Evolutionary conservation across 768 basidiomycete genomes (phyloP).

Genomic region (Pleurotus ostreatus): DNA sequence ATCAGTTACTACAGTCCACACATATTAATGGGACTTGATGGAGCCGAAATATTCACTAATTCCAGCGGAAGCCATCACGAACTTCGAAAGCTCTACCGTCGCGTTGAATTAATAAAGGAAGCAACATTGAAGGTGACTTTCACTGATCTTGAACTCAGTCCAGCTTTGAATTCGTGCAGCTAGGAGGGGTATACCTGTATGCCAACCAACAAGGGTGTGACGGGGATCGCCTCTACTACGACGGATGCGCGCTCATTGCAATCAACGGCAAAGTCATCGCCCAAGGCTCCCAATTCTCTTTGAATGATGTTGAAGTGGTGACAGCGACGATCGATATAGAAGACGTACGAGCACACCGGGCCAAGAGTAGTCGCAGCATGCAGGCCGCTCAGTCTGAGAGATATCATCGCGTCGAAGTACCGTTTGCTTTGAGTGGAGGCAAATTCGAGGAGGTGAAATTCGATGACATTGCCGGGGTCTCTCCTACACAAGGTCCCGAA

Average conservation of each 20-base stretch:
- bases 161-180: conserved; percentile 37
- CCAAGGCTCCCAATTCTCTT: conserved; percentile 95
- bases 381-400: conserved; percentile 76
- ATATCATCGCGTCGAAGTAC: conserved; percentile 81
- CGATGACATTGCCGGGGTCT: conserved; percentile 39
- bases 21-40: conserved; percentile 96
- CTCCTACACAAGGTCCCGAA: conserved; percentile 30
- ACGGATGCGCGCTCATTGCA: conserved; percentile 95
- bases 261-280: conserved; percentile 90
- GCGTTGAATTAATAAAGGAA: conserved; percentile 94
- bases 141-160: not conserved
- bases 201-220: conserved; percentile 99
- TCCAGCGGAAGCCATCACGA: conserved; percentile 99
- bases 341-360: conserved; percentile 87
- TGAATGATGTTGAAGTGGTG: conserved; percentile 94
- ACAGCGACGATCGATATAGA: conserved; percentile 97
- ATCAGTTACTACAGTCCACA: conserved; percentile 66
- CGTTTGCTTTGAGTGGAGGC: conserved; percentile 74
- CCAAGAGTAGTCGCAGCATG: conserved; percentile 79
- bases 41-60: conserved; percentile 98
- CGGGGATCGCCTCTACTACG: conserved; percentile 96
- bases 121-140: conserved; percentile 82
- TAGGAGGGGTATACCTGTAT: conserved; percentile 95
- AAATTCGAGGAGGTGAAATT: conserved; percentile 63
- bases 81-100: conserved; percentile 88